A percentile compares a stretch with the other conserved stretches of the same genome.
phyloP scores from a whole-genome alignment of 352 stramenopile genomes.

The Phytopythium litorale region DNA sequence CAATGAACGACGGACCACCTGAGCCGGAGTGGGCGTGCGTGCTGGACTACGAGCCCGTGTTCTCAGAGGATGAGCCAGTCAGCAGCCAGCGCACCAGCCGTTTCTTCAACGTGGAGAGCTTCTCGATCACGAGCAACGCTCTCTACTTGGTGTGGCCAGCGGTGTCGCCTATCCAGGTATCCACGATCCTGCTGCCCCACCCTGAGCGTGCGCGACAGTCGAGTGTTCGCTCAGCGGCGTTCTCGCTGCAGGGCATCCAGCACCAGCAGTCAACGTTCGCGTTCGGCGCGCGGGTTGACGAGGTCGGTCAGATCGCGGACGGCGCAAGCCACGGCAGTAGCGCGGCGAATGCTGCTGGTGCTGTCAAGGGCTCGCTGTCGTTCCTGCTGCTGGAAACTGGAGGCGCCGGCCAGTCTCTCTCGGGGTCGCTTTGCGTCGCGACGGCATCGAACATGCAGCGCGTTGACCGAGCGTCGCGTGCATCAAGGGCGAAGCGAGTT shows the following conservation, averaged over 20 bases:
- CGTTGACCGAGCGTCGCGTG: constrained; percentile 23
- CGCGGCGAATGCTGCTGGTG: background rate
- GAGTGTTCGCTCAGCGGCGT: constrained; percentile 48
- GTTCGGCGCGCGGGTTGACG: constrained; percentile 50
- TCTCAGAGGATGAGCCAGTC: constrained; percentile 23
- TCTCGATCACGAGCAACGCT: constrained; percentile 48
- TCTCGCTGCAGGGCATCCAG: constrained; percentile 65
- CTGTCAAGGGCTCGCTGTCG: constrained; percentile 61
- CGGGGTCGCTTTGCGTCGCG: constrained; percentile 50
- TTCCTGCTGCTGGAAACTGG: constrained; percentile 57
- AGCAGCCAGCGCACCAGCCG: constrained; percentile 11
- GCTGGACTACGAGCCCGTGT: constrained; percentile 63
- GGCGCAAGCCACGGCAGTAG: constrained; percentile 28
- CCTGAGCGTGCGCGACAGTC: constrained; percentile 24
- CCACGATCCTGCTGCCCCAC: constrained; percentile 55
- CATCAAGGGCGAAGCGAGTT: background rate
- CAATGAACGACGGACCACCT: constrained; percentile 25
- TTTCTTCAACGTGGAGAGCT: constrained; percentile 61
- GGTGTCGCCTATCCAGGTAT: constrained; percentile 54
- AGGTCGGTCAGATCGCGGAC: background rate
- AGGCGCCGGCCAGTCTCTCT: constrained; percentile 20
- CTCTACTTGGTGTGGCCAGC: constrained; percentile 73
- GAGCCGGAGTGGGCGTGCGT: constrained; percentile 59
- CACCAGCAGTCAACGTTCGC: constrained; percentile 34
- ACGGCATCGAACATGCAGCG: constrained; percentile 68